Evolutionary conservation across 2,329 filamentous ascomycete species (phyloP).

Genomic region (Botrytis aclada): DNA sequence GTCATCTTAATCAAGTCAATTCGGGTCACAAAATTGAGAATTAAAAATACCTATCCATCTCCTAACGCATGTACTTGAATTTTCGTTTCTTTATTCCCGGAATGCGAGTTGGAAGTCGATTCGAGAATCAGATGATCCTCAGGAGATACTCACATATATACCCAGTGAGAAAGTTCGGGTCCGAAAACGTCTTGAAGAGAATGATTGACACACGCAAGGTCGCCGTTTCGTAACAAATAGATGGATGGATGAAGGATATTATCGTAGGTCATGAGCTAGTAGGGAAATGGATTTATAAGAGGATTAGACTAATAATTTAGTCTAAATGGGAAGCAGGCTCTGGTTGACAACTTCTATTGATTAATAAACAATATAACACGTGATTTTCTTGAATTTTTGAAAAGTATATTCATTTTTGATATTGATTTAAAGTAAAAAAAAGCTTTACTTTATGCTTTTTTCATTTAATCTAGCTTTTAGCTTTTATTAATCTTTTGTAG

Average conservation of each 20-base stretch:
- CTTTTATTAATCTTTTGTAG: no score
- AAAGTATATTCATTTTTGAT: no score
- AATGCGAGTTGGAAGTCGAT: not conserved
- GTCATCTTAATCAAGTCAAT: not conserved
- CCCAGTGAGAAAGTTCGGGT: not conserved
- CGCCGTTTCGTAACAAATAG: not conserved
- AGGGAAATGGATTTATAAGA: no score
- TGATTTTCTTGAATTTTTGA: no score
- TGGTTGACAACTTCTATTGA: no score
- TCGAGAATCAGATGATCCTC: conserved; percentile 8
- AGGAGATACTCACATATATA: conserved; percentile 5
- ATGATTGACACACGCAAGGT: not conserved
- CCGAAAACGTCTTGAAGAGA: not conserved
- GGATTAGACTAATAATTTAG: no score
- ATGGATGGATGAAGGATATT: not conserved
- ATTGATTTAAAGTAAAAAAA: no score
- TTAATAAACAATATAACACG: no score
- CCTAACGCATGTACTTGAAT: not conserved
- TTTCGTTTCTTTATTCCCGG: not conserved
- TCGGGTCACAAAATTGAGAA: not conserved
- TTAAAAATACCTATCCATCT: not conserved
- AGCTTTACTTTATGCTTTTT: no score
- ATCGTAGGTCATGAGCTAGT: no score
- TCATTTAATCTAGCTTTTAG: no score
- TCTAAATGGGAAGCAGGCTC: no score